Percentiles rank a stretch among this genome's conserved stretches.
Conservation (phyloP, 306 rosid genomes). For the Parietaria judaica region DNA sequence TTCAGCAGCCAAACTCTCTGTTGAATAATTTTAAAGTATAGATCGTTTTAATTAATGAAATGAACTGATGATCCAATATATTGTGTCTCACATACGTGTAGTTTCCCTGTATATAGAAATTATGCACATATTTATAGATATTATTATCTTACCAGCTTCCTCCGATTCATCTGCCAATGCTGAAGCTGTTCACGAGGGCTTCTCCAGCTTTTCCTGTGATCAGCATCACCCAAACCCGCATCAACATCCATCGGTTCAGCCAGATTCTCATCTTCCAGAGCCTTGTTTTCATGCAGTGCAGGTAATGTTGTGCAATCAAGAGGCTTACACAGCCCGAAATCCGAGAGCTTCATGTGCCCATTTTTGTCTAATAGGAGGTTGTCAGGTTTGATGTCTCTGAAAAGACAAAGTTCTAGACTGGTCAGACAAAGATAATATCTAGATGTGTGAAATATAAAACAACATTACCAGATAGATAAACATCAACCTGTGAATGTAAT, state of each 20-base stretch:
- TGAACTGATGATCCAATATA: neutral
- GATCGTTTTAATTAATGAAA: neutral
- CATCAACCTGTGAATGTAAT: conserved; percentile 87
- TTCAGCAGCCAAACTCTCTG: too few relatives aligned
- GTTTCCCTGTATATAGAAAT: conserved; percentile 12
- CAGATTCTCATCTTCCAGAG: conserved; percentile 66
- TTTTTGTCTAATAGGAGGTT: conserved; percentile 85
- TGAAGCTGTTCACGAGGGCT: conserved; percentile 92
- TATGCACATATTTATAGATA: neutral
- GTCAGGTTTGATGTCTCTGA: conserved; percentile 96
- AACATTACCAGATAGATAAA: conserved; percentile 11
- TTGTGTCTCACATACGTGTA: conserved; percentile 3
- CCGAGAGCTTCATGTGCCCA: conserved; percentile 99
- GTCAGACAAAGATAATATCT: conserved; percentile 15
- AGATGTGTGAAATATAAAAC: conserved; percentile 11
- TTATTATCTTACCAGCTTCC: conserved; percentile 75
- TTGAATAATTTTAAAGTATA: too few relatives aligned
- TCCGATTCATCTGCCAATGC: conserved; percentile 97
- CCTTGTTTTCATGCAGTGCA: conserved; percentile 82
- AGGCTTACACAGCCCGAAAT: conserved; percentile 98
- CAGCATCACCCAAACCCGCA: conserved; percentile 50
- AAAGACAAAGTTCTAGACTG: conserved; percentile 21
- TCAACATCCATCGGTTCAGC: conserved; percentile 89
- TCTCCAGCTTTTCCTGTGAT: conserved; percentile 73
- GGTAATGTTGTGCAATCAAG: conserved; percentile 81